These are phyloP conservation scores for Gentiana straminea DNA, from an alignment of 257 asterid genomes.

Conservation along the genomic window DNA sequence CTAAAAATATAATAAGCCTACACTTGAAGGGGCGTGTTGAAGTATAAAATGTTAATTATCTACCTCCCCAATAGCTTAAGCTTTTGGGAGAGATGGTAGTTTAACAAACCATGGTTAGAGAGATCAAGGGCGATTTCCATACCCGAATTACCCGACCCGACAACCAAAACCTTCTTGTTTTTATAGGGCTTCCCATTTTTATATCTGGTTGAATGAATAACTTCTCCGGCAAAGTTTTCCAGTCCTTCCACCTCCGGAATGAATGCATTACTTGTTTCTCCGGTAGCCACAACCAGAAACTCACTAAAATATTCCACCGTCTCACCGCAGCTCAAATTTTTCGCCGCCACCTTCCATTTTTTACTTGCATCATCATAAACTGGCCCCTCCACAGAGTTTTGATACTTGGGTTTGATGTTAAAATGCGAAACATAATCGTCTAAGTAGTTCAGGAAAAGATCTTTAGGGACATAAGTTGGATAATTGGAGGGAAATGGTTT, in stretches of 20 bases:
- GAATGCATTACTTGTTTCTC: constrained; percentile 34
- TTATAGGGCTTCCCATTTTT: constrained; percentile 18
- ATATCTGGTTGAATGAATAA: constrained; percentile 31
- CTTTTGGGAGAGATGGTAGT: no score
- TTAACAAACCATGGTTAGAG: constrained; percentile 27
- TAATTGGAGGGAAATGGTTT: constrained; percentile 25
- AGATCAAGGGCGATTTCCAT: constrained; percentile 65
- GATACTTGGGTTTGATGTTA: constrained; percentile 12
- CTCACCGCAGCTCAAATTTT: not conserved
- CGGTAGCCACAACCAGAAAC: constrained; percentile 43
- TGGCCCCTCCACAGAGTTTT: constrained; percentile 7
- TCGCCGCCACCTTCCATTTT: constrained; percentile 22
- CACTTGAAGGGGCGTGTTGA: no score
- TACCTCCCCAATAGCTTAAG: no score
- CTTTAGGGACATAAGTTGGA: constrained; percentile 32
- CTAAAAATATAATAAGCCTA: no score
- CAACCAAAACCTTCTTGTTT: constrained; percentile 27
- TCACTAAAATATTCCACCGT: constrained; percentile 15
- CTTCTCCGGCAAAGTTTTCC: constrained; percentile 24
- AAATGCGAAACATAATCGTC: constrained; percentile 26
- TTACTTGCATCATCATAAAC: constrained; percentile 12
- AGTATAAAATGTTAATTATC: no score
- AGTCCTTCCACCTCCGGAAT: constrained; percentile 29
- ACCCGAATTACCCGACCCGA: constrained; percentile 52
- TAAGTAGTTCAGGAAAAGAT: constrained; percentile 26